These are phyloP conservation scores for Cryptosporidium baileyi DNA, from an alignment of 169 alveolate species.

Conservation along the genomic window DNA sequence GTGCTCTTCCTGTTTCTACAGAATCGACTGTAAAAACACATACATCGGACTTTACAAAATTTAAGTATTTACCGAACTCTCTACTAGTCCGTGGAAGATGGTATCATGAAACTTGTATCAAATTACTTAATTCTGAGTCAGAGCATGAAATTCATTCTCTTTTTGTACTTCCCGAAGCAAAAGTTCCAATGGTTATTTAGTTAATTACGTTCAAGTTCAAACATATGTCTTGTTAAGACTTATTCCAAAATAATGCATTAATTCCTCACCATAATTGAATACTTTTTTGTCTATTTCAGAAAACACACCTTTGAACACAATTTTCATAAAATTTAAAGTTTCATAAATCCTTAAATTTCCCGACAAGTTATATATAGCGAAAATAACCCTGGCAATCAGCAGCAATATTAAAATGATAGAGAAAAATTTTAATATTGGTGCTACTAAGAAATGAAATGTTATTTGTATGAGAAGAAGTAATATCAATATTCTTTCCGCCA, in stretches of 20 bases:
- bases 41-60: not conserved
- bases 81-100: conserved; percentile 60
- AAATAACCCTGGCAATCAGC: conserved; percentile 4
- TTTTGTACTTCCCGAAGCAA: conserved; percentile 31
- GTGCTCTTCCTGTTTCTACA: conserved; percentile 68
- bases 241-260: conserved; percentile 19
- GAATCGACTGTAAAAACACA: conserved; percentile 51
- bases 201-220: not conserved
- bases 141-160: conserved; percentile 50
- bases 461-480: not conserved
- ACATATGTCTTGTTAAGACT: not conserved
- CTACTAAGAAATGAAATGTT: not conserved
- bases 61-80: conserved; percentile 19
- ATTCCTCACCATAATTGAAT: conserved; percentile 25
- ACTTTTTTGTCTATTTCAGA: conserved; percentile 7
- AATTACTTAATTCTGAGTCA: conserved; percentile 33
- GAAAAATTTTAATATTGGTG: conserved; percentile 23
- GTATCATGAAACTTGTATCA: conserved; percentile 57
- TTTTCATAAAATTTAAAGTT: not conserved
- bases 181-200: conserved; percentile 22
- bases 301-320: not conserved
- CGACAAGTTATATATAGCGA: conserved; percentile 30
- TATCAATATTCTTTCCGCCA: conserved; percentile 44
- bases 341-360: not conserved
- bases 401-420: not conserved